Evolutionary conservation across 2,329 filamentous ascomycete genomes (phyloP).

Genomic region (Moelleriella libera): DNA sequence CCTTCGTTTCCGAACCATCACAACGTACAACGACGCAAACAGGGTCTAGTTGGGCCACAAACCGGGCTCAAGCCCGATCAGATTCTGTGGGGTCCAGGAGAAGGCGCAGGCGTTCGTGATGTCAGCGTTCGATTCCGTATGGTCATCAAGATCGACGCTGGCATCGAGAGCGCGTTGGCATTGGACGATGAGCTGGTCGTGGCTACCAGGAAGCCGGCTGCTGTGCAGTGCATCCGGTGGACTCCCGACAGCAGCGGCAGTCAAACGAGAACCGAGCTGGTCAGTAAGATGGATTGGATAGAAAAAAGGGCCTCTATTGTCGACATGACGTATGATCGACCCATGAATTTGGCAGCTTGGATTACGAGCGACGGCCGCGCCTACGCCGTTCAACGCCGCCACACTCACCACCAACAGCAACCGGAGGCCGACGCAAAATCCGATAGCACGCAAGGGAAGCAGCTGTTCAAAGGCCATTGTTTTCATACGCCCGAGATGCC

Average conservation of each 20-base stretch:
- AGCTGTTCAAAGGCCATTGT: constrained; percentile 77
- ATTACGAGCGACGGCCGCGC: constrained; percentile 75
- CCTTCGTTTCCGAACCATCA: constrained; percentile 60
- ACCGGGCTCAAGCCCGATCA: constrained; percentile 42
- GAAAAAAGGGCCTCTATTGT: constrained; percentile 61
- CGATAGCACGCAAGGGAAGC: constrained; percentile 38
- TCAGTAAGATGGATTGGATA: constrained; percentile 78
- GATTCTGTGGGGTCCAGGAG: constrained; percentile 62
- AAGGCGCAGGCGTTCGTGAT: constrained; percentile 70
- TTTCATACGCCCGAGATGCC: constrained; percentile 62
- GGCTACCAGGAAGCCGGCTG: constrained; percentile 78
- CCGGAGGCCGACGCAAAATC: constrained; percentile 18
- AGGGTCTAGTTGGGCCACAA: constrained; percentile 45
- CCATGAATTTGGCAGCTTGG: constrained; percentile 94
- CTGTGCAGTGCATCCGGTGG: constrained; percentile 96
- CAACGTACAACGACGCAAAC: constrained; percentile 47
- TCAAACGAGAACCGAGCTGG: constrained; percentile 81
- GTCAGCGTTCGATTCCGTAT: constrained; percentile 86
- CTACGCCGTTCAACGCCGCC: constrained; percentile 74
- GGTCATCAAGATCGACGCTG: constrained; percentile 96
- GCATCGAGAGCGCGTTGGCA: constrained; percentile 75
- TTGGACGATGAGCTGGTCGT: constrained; percentile 88
- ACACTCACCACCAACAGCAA: constrained; percentile 9
- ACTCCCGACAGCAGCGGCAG: constrained; percentile 66
- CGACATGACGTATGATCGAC: constrained; percentile 86